phyloP scores from a whole-genome alignment of 768 basidiomycete species.

The Serendipita sp. region DNA sequence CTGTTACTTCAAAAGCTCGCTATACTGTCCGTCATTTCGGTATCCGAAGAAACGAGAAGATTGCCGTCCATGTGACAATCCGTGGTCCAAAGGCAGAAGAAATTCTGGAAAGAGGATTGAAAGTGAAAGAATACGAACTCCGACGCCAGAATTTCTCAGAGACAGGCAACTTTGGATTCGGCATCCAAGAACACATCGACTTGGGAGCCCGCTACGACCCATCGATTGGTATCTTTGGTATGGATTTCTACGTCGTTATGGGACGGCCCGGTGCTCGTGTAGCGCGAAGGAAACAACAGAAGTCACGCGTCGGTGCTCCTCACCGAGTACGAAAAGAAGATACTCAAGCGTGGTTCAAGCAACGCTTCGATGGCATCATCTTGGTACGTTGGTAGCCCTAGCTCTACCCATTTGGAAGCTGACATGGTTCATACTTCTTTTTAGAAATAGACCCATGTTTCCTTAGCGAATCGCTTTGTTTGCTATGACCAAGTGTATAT shows the following conservation, averaged over 20 bases:
- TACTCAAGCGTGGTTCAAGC: constrained; percentile 98
- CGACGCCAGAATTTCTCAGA: constrained; percentile 94
- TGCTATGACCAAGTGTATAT: no score
- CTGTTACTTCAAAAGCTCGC: constrained; percentile 98
- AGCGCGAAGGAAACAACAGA: constrained; percentile 77
- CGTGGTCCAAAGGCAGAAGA: constrained; percentile 99
- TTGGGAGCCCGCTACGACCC: constrained; percentile 98
- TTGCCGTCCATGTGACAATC: constrained; percentile 96
- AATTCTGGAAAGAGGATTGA: constrained; percentile 95
- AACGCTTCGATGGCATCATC: constrained; percentile 96
- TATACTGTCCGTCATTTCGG: constrained; percentile 99
- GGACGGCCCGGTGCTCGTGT: constrained; percentile 88
- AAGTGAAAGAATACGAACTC: constrained; percentile 99
- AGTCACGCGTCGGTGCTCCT: constrained; percentile 65
- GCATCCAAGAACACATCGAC: constrained; percentile 98
- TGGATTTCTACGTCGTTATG: constrained; percentile 99
- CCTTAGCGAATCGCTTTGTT: no score
- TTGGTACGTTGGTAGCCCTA: constrained; percentile 36
- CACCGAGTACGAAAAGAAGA: constrained; percentile 95
- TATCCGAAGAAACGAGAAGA: constrained; percentile 99
- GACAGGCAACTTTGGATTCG: constrained; percentile 99
- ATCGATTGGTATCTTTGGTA: constrained; percentile 96
- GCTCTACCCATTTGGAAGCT: background rate
- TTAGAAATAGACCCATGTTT: background rate
- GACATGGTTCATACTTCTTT: background rate